These are phyloP conservation scores for Boletus rubroflammeus DNA, from an alignment of 768 basidiomycete species.

Conservation along the genomic window DNA sequence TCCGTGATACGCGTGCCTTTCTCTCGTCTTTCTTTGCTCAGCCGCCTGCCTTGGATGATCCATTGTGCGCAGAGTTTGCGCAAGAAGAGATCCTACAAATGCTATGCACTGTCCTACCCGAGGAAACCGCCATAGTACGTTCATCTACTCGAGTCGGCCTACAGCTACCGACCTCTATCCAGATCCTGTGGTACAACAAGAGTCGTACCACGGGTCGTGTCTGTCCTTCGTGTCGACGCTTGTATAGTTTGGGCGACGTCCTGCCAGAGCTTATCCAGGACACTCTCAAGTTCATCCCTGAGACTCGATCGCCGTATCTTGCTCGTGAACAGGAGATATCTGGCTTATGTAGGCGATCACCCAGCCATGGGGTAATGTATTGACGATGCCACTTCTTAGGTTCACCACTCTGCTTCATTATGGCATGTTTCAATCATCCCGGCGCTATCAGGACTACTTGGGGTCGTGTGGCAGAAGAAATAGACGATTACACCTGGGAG, in stretches of 20 bases:
- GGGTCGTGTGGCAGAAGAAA: conserved; percentile 66
- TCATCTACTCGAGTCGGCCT: background rate
- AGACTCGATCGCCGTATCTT: conserved; percentile 38
- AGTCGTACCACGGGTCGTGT: conserved; percentile 66
- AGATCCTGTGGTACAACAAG: conserved; percentile 88
- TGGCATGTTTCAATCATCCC: conserved; percentile 65
- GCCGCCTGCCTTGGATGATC: conserved; percentile 58
- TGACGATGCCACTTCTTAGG: conserved; percentile 40
- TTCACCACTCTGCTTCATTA: conserved; percentile 72
- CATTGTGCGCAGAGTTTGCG: conserved; percentile 73
- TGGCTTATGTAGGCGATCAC: conserved; percentile 60
- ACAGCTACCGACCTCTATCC: background rate
- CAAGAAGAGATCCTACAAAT: conserved; percentile 73
- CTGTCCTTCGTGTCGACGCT: conserved; percentile 73
- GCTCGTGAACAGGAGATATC: conserved; percentile 66
- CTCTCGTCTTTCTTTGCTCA: conserved; percentile 65
- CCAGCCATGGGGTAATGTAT: background rate
- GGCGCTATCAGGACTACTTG: conserved; percentile 61
- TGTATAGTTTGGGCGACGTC: conserved; percentile 67
- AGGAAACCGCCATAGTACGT: conserved; percentile 68
- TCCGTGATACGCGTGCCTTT: conserved; percentile 64
- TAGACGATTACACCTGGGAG: conserved; percentile 64
- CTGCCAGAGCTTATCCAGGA: conserved; percentile 47
- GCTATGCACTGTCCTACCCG: conserved; percentile 63
- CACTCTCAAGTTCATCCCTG: conserved; percentile 11